Conservation (phyloP, 805 yeast species). For the Kuraishia piskuri region DNA sequence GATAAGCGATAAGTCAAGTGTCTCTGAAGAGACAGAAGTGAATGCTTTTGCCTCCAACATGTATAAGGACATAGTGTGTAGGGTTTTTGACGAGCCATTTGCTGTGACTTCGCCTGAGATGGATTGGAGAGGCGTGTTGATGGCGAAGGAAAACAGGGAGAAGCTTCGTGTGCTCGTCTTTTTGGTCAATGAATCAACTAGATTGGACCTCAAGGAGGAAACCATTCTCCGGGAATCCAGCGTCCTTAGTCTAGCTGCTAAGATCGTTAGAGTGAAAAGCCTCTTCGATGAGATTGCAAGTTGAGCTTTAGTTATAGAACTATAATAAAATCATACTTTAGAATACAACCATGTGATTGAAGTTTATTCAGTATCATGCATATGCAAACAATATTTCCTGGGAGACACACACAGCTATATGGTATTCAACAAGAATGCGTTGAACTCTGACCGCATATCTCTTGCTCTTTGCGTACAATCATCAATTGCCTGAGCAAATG, state of each 20-base stretch:
- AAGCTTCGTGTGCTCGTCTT: constrained; percentile 12
- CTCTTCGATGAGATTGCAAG: constrained; percentile 11
- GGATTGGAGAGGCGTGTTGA: constrained; percentile 2
- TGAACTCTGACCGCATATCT: constrained; percentile 33
- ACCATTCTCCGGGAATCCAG: constrained; percentile 33
- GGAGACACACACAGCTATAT: not conserved
- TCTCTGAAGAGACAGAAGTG: constrained; percentile 9
- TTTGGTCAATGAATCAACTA: constrained; percentile 17
- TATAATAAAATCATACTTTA: too few relatives aligned
- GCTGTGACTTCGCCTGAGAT: constrained; percentile 10
- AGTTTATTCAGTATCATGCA: not conserved
- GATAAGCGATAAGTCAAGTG: not conserved
- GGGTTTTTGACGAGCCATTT: constrained; percentile 17
- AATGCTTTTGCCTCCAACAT: constrained; percentile 24
- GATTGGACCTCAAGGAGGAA: constrained; percentile 28
- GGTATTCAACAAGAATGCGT: constrained; percentile 28
- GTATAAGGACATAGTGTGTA: constrained; percentile 22
- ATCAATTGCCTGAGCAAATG: constrained; percentile 21
- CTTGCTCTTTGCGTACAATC: constrained; percentile 34
- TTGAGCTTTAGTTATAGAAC: not conserved
- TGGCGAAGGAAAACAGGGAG: constrained; percentile 11
- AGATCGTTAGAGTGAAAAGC: constrained; percentile 17
- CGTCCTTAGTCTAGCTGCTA: constrained; percentile 14
- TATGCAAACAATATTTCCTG: not conserved
- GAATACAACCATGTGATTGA: not conserved